Base-by-base conservation (phyloP, 495 filamentous ascomycete species). In the Hyaloscypha hepaticicola region DNA sequence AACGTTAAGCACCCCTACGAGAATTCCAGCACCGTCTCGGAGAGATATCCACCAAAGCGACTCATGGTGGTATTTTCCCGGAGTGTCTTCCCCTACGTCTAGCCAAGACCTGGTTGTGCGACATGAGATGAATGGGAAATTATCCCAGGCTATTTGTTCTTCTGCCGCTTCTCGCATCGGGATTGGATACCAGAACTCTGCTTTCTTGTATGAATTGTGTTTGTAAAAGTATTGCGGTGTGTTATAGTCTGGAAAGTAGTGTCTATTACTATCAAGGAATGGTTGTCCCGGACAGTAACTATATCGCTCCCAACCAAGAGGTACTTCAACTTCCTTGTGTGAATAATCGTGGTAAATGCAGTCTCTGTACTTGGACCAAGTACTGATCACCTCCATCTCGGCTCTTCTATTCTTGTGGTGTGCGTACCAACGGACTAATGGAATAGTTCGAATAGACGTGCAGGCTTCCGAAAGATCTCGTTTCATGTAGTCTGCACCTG, bases 151-250 rank as follows among this genome's bases (percentile, higher is more conserved):
- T 16, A 14, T 9, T 29, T 1, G 21, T 5, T 11, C 28, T 19
- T 33, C 9, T 31, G n/a, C 7, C 19, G 22, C 11, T 31, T 34
- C 26, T 14, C 26, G 31, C 12, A 58, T 19, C 14, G 56, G 25
- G 16, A 58, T 58, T 41, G 56, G 56, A 12, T 41, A 58, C 56
- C 56, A 58, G 21, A 58, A 58, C 21, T 38, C 27, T 22, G 31
- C n/a, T 0, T 25, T 58, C 28, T 26, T 24, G 28, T 58, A 26
- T n/a, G 14, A 58, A 22, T 58, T 28, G 31, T 41, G 56, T 31
- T 58, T 58, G 33, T 34, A 58, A 28, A 58, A 33, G 31, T 58
- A 58, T 58, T 28, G n/a, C 31, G 2, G 31, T 7, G 7, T 33
- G 12, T 12, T 6, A 12, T 33, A 33, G 6, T 33, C 31, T 33